These are phyloP conservation scores for Starmerella etchellsii DNA, from an alignment of 805 yeast species.

Conservation along the genomic window DNA sequence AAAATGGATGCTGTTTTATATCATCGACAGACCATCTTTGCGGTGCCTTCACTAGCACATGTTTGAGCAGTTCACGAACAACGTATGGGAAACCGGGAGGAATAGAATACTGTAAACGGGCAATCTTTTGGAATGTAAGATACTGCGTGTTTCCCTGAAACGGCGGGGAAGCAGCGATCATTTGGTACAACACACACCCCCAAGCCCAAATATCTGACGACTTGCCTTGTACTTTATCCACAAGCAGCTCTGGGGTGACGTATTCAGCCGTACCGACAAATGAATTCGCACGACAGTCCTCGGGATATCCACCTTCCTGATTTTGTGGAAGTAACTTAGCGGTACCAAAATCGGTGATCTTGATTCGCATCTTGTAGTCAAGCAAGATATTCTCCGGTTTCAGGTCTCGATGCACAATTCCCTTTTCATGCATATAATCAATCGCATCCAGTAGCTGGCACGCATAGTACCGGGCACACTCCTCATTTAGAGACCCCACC, in stretches of 20 bases:
- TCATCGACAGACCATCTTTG: slow-evolving; percentile 44
- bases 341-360: slow-evolving; percentile 97
- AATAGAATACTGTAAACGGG: slow-evolving; percentile 58
- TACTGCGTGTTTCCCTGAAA: slow-evolving; percentile 79
- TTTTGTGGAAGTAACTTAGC: slow-evolving; percentile 54
- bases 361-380: slow-evolving; percentile 71
- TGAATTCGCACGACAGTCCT: slow-evolving; percentile 38
- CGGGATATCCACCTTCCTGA: slow-evolving; percentile 24
- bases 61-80: slow-evolving; percentile 53
- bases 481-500: slow-evolving; percentile 60
- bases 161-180: slow-evolving; percentile 76
- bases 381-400: slow-evolving; percentile 88
- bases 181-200: slow-evolving; percentile 77
- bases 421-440: slow-evolving; percentile 73
- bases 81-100: slow-evolving; percentile 51
- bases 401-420: slow-evolving; percentile 84
- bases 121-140: slow-evolving; percentile 78
- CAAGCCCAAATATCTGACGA: slow-evolving; percentile 88
- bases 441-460: slow-evolving; percentile 84
- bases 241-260: slow-evolving; percentile 81
- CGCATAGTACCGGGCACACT: slow-evolving; percentile 66
- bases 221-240: slow-evolving; percentile 66
- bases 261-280: slow-evolving; percentile 95
- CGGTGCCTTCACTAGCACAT: slow-evolving; percentile 56
- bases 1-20: slow-evolving; percentile 61